Conservation (phyloP, 805 yeast species). For the Saturnispora zaruensis region DNA sequence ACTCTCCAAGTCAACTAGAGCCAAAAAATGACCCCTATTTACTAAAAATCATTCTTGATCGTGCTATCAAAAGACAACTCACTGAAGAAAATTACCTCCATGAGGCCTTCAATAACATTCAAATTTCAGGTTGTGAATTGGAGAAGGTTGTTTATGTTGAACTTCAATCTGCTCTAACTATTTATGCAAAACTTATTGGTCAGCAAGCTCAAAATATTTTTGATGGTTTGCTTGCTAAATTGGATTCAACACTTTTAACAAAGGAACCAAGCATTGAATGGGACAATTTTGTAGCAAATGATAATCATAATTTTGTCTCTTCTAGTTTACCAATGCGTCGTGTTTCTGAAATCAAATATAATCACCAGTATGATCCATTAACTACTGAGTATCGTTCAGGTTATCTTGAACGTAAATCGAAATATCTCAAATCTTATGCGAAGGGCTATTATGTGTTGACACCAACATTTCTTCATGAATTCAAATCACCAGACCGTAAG, state of each 20-base stretch:
- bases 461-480: constrained; percentile 82
- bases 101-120: constrained; percentile 82
- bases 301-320: constrained; percentile 56
- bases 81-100: constrained; percentile 79
- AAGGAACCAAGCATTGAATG: constrained; percentile 81
- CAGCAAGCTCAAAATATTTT: constrained; percentile 68
- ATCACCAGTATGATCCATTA: constrained; percentile 60
- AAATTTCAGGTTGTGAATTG: constrained; percentile 78
- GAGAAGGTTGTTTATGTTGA: constrained; percentile 84
- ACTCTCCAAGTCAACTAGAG: constrained; percentile 34
- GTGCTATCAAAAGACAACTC: constrained; percentile 68
- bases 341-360: constrained; percentile 53
- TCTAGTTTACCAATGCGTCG: constrained; percentile 54
- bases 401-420: constrained; percentile 78
- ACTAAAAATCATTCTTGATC: constrained; percentile 61
- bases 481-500: constrained; percentile 73
- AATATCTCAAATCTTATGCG: constrained; percentile 84
- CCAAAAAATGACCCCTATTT: constrained; percentile 76
- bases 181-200: constrained; percentile 61
- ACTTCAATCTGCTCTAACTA: constrained; percentile 71
- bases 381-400: constrained; percentile 69
- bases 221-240: constrained; percentile 53
- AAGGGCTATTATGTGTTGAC: constrained; percentile 88
- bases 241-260: constrained; percentile 61
- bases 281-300: constrained; percentile 71